Evolutionary conservation across 495 filamentous ascomycete genomes (phyloP).

Genomic region (Tirmania nivea): DNA sequence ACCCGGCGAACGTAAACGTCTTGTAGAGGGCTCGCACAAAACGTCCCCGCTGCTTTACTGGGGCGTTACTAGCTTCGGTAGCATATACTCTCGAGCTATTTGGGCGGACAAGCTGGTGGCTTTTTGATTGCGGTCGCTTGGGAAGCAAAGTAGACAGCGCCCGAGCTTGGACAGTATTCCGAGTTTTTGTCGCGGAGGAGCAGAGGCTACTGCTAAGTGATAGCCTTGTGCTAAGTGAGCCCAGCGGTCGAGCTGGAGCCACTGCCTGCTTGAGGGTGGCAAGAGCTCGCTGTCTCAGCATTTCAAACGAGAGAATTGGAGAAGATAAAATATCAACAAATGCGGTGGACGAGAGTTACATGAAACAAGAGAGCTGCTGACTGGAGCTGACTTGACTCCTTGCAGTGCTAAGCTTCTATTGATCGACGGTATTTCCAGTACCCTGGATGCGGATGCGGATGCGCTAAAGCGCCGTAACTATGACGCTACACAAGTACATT

Average conservation of each 20-base stretch:
- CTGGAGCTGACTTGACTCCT: too few relatives aligned
- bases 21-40: conserved; percentile 26
- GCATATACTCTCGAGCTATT: background rate
- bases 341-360: too few relatives aligned
- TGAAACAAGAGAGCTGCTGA: too few relatives aligned
- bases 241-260: background rate
- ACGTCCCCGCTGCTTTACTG: conserved; percentile 7
- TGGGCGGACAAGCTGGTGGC: background rate
- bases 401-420: too few relatives aligned
- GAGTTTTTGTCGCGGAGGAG: background rate
- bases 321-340: too few relatives aligned
- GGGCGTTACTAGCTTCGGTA: background rate
- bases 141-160: background rate
- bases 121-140: background rate
- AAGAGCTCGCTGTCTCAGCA: too few relatives aligned
- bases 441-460: too few relatives aligned
- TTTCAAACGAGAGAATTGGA: too few relatives aligned
- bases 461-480: too few relatives aligned
- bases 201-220: background rate
- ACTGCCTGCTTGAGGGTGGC: too few relatives aligned
- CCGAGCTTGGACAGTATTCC: background rate
- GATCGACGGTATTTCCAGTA: too few relatives aligned
- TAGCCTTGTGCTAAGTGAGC: background rate
- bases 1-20: conserved; percentile 34
- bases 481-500: too few relatives aligned